Base-by-base conservation (phyloP, 164 flowering plant species). In the Paratinospora sagittata region DNA sequence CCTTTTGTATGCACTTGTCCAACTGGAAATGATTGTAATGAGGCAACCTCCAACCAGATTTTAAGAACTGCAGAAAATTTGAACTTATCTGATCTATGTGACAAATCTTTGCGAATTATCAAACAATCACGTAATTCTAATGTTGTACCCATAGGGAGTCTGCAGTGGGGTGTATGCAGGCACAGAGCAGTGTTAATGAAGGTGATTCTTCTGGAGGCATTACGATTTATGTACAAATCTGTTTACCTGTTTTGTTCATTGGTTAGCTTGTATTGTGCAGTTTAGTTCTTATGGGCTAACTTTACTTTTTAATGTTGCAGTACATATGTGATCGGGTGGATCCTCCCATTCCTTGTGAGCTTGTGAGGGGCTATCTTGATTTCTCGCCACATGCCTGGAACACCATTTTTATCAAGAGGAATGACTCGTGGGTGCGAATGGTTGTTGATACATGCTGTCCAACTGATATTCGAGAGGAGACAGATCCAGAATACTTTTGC, bases 321-420 rank as follows among this genome's bases (percentile, higher is more conserved):
- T 96, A 92, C 79, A 81, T 96, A 21, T 96, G 98, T 79, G 99
- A 96, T 73, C 83, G 93, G 27, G 82, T 88, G 85, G 91, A 86
- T 71, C 98, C 99, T 79, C 99, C 86, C 57, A 79, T 92, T 61
- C 95, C 92, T 65, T 96, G 99, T 82, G 99, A 95, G 85, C 98
- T 96, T 71, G 89, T 92, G 19, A 85, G 99, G 74, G 99, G 99
- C 63, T 96, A 91, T 80, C 81, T 92, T 71, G 99, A 96, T 76
- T 96, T 86, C 73, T 73, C 69, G 74, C 93, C 98, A 9, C 99
- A 96, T 90, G 99, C 99, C 2, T 96, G 99, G 99, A 96, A 96
- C 84, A 80, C 81, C 27, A 73, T 96, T 74, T 85, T 80, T 64
- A 67, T 86, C 23, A 78, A 79, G 78, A 87, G 77, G 73, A 91